A percentile compares a stretch with the other conserved stretches of the same genome.
Evolutionary conservation across 1,139 yeast genomes (phyloP).

Genomic region (Pichia terricola): DNA sequence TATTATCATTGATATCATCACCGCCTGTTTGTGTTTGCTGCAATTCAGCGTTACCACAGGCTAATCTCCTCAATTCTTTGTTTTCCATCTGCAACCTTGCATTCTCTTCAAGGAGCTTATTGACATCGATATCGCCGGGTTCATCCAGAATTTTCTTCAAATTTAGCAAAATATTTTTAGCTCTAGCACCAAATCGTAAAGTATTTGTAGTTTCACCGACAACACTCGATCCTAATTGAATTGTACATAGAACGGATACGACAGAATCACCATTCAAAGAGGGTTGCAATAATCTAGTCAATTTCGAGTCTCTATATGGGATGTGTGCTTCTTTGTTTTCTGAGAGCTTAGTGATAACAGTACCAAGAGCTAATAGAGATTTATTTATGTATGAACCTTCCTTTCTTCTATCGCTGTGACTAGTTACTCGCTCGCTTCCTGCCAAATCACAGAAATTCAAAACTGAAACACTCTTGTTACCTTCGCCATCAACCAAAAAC

Average conservation of each 20-base stretch:
- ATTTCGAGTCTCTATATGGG: slow-evolving; percentile 87
- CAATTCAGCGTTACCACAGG: background rate
- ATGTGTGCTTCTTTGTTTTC: slow-evolving; percentile 42
- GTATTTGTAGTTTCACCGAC: slow-evolving; percentile 79
- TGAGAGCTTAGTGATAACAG: slow-evolving; percentile 76
- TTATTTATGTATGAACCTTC: slow-evolving; percentile 92
- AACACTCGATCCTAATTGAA: slow-evolving; percentile 52
- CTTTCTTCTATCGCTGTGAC: slow-evolving; percentile 72
- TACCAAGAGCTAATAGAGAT: slow-evolving; percentile 78
- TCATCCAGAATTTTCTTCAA: slow-evolving; percentile 46
- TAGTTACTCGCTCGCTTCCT: slow-evolving; percentile 87
- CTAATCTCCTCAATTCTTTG: slow-evolving; percentile 1
- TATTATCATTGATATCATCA: background rate
- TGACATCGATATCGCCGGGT: slow-evolving; percentile 35
- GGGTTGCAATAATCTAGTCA: slow-evolving; percentile 82
- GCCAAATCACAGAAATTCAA: slow-evolving; percentile 90
- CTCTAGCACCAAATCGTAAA: slow-evolving; percentile 84
- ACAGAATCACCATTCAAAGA: slow-evolving; percentile 82
- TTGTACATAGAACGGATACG: slow-evolving; percentile 82
- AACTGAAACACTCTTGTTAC: slow-evolving; percentile 39
- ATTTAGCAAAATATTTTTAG: slow-evolving; percentile 69
- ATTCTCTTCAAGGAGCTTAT: slow-evolving; percentile 37
- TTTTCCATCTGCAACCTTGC: slow-evolving; percentile 38
- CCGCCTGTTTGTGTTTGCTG: background rate
- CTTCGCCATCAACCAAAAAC: slow-evolving; percentile 14